Conservation (phyloP, 192 early-diverging fungal genomes). For the Coemansia umbellata region DNA sequence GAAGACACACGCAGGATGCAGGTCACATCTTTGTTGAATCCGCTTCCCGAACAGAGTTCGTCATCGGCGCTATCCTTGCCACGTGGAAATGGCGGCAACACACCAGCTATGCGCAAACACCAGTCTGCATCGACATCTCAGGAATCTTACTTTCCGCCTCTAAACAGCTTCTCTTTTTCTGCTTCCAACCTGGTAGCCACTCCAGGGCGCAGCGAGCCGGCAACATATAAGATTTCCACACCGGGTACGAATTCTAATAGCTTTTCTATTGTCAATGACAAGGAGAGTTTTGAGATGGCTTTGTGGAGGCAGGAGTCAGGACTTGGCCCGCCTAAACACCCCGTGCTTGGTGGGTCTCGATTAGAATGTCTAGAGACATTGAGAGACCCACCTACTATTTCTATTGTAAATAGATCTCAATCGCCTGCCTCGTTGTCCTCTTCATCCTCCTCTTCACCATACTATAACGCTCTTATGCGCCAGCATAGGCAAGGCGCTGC, state of each 20-base stretch:
- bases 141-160: not conserved
- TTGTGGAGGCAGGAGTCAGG: conserved; percentile 28
- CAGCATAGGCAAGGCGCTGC: too few relatives aligned
- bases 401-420: too few relatives aligned
- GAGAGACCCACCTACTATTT: not conserved
- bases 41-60: not conserved
- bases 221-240: not conserved
- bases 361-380: not conserved
- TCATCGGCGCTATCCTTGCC: not conserved
- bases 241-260: too few relatives aligned
- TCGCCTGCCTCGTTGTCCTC: too few relatives aligned
- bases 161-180: conserved; percentile 3
- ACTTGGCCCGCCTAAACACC: conserved; percentile 17
- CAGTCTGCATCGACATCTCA: not conserved
- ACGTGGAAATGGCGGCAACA: too few relatives aligned
- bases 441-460: too few relatives aligned
- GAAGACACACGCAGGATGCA: conserved; percentile 4
- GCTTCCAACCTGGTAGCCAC: not conserved
- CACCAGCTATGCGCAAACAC: not conserved
- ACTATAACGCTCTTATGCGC: too few relatives aligned
- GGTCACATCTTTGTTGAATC: conserved; percentile 13
- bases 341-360: not conserved
- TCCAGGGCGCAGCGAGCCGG: not conserved
- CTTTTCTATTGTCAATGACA: not conserved
- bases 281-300: conserved; percentile 15